These are phyloP conservation scores for Glycine latifolia DNA, from an alignment of 306 rosid species.

Conservation along the genomic window DNA sequence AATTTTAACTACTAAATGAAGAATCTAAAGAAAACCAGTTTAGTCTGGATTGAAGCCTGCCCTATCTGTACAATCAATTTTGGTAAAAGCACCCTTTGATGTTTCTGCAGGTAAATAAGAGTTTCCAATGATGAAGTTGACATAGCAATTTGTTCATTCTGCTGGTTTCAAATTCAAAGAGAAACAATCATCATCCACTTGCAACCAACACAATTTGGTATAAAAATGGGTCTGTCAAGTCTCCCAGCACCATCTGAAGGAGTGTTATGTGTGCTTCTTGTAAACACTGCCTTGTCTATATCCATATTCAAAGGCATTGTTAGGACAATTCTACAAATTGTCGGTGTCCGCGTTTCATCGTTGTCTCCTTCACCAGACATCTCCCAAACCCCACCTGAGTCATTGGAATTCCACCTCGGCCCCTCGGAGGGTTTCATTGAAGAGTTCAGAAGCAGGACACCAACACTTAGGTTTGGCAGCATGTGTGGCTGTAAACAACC, in stretches of 20 bases:
- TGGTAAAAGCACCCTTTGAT: slow-evolving; percentile 4
- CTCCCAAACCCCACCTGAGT: slow-evolving; percentile 50
- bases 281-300: slow-evolving; percentile 69
- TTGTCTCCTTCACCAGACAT: slow-evolving; percentile 45
- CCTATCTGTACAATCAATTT: slow-evolving; percentile 9
- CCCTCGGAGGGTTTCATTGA: slow-evolving; percentile 57
- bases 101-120: slow-evolving; percentile 52
- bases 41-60: not conserved
- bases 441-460: slow-evolving; percentile 58
- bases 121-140: slow-evolving; percentile 10
- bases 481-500: slow-evolving; percentile 38
- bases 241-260: slow-evolving; percentile 88
- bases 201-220: not conserved
- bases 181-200: not conserved
- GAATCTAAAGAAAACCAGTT: not conserved
- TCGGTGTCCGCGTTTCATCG: slow-evolving; percentile 57
- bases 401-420: slow-evolving; percentile 44
- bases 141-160: slow-evolving; percentile 26
- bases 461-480: slow-evolving; percentile 53
- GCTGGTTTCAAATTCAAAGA: slow-evolving; percentile 16
- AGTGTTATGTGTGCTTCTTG: slow-evolving; percentile 61
- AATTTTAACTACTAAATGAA: not conserved
- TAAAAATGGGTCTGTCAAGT: slow-evolving; percentile 76
- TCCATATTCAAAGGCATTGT: slow-evolving; percentile 72
- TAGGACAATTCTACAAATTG: slow-evolving; percentile 66